Percentiles rank a stretch among this genome's conserved stretches.
Conservation (phyloP, 2,329 filamentous ascomycete genomes). For the Sporothrix variecibatus region DNA sequence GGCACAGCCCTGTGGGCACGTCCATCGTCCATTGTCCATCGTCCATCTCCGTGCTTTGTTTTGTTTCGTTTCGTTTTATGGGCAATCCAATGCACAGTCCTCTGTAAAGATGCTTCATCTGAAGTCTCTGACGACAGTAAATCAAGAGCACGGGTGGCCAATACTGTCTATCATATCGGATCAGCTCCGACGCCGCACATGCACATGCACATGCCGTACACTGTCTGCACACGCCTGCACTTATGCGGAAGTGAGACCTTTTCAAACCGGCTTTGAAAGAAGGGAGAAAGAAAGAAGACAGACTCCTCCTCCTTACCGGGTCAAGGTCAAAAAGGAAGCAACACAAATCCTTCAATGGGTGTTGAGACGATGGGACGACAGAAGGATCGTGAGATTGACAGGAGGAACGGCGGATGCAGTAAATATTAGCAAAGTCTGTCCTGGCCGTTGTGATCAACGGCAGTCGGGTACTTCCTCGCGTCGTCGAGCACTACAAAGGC, state of each 20-base stretch:
- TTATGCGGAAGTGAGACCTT: constrained; percentile 11
- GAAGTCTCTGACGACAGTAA: not conserved
- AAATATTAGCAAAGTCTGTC: not conserved
- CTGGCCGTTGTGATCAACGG: not conserved
- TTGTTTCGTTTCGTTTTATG: not conserved
- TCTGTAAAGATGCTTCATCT: not conserved
- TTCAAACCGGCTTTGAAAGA: not conserved
- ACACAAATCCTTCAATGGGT: not conserved
- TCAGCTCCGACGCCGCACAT: not conserved
- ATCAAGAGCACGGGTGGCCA: not conserved
- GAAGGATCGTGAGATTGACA: not conserved
- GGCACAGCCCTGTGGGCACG: constrained; percentile 15
- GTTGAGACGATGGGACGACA: not conserved
- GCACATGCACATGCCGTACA: not conserved
- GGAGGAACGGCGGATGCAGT: not conserved
- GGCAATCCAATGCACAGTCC: not conserved
- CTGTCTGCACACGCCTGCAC: not conserved
- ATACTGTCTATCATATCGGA: not conserved
- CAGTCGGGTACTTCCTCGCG: not conserved
- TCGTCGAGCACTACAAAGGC: too few relatives aligned
- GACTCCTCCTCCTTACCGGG: not conserved
- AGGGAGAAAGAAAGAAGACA: not conserved
- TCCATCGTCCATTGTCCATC: too few relatives aligned
- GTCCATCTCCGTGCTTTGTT: not conserved
- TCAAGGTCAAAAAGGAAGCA: not conserved